phyloP scores from a whole-genome alignment of 805 yeast genomes.

The Clavispora santaluciae region DNA sequence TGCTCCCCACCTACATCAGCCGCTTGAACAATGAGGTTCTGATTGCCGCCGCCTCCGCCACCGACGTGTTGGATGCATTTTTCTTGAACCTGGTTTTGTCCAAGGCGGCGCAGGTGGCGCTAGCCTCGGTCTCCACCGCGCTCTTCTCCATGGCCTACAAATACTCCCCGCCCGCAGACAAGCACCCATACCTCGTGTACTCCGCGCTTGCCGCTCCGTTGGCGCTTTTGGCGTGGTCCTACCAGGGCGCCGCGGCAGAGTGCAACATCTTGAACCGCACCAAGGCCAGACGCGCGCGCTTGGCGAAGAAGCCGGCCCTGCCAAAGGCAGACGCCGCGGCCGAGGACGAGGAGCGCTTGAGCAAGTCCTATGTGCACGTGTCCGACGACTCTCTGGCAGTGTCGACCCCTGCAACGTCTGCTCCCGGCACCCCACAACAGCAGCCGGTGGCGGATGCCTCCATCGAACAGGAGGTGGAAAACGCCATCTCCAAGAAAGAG shows the following conservation, averaged over 20 bases:
- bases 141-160: slow-evolving; percentile 53
- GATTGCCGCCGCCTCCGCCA: slow-evolving; percentile 4
- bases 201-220: slow-evolving; percentile 52
- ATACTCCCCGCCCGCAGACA: slow-evolving; percentile 49
- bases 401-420: slow-evolving; percentile 26
- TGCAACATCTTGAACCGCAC: slow-evolving; percentile 2
- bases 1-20: slow-evolving; percentile 26
- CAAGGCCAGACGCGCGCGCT: background rate
- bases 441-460: slow-evolving; percentile 11
- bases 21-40: slow-evolving; percentile 21
- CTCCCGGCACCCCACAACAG: slow-evolving; percentile 23
- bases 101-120: slow-evolving; percentile 28
- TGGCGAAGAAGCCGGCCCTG: background rate
- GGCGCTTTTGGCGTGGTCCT: slow-evolving; percentile 19
- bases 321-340: background rate
- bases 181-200: slow-evolving; percentile 73
- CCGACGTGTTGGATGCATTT: slow-evolving; percentile 17
- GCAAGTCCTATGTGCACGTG: slow-evolving; percentile 39
- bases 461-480: slow-evolving; percentile 40
- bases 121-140: slow-evolving; percentile 43
- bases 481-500: slow-evolving; percentile 38
- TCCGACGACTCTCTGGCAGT: slow-evolving; percentile 33
- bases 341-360: slow-evolving; percentile 26
- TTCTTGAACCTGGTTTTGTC: slow-evolving; percentile 16
- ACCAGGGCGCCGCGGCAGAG: slow-evolving; percentile 6